Conservation (phyloP, 805 yeast species). For the Yueomyces sinensis region DNA sequence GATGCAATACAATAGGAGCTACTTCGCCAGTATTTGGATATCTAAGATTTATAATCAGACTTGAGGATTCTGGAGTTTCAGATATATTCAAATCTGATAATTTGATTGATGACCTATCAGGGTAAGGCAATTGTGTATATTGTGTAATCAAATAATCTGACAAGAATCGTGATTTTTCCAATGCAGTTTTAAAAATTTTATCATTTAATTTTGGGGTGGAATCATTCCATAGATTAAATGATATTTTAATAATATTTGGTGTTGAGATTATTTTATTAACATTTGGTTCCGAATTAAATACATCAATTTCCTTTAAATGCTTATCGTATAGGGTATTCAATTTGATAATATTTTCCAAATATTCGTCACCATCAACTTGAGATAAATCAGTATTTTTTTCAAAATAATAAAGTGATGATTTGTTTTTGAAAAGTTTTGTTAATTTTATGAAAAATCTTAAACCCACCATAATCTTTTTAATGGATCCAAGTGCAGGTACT, state of each 20-base stretch:
- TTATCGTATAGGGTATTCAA: slow-evolving; percentile 8
- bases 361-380: slow-evolving; percentile 7
- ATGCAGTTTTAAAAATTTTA: slow-evolving; percentile 16
- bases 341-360: slow-evolving; percentile 11
- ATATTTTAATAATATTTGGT: slow-evolving; percentile 10
- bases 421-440: neutral
- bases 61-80: neutral
- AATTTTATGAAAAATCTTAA: neutral
- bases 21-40: slow-evolving; percentile 1
- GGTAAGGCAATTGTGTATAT: slow-evolving; percentile 12
- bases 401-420: neutral
- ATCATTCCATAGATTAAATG: slow-evolving; percentile 21
- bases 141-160: slow-evolving; percentile 20
- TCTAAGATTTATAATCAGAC: neutral
- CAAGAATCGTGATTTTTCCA: slow-evolving; percentile 18
- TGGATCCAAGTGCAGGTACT: slow-evolving; percentile 1
- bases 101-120: slow-evolving; percentile 14
- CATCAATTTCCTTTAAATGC: neutral
- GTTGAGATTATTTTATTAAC: neutral
- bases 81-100: slow-evolving; percentile 7
- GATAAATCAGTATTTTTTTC: neutral
- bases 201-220: slow-evolving; percentile 11
- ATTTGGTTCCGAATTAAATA: neutral
- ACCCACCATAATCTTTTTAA: slow-evolving; percentile 7
- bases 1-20: slow-evolving; percentile 9